Conservation (phyloP, 768 basidiomycete species). For the Hydnomerulius pinastri region DNA sequence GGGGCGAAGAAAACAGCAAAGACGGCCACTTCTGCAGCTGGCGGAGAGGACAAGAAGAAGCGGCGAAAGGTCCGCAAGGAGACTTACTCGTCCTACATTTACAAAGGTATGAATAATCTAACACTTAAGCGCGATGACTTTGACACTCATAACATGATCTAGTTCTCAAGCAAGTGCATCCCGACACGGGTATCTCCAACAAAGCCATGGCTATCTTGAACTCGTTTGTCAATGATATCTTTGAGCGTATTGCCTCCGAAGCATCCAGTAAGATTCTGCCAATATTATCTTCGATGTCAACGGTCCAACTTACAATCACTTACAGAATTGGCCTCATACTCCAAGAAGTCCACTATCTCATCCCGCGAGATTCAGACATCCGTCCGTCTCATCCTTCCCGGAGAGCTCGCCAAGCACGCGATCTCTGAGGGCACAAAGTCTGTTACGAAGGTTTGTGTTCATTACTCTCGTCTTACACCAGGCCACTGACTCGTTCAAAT, state of each 20-base stretch:
- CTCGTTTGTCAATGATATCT: slow-evolving; percentile 95
- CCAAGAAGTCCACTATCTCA: slow-evolving; percentile 98
- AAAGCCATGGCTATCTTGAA: slow-evolving; percentile 98
- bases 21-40: slow-evolving; percentile 51
- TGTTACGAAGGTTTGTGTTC: slow-evolving; percentile 72
- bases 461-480: neutral
- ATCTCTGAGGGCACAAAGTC: slow-evolving; percentile 90
- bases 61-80: slow-evolving; percentile 85
- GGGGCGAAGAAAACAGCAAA: slow-evolving; percentile 78
- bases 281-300: slow-evolving; percentile 2
- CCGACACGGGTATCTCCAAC: slow-evolving; percentile 99
- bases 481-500: slow-evolving; percentile 17
- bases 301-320: neutral
- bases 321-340: slow-evolving; percentile 92
- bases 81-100: slow-evolving; percentile 92
- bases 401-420: slow-evolving; percentile 81
- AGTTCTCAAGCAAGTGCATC: slow-evolving; percentile 98
- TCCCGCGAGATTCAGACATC: slow-evolving; percentile 98
- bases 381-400: slow-evolving; percentile 95
- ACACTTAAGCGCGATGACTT: too few relatives aligned
- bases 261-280: slow-evolving; percentile 71
- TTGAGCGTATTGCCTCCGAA: slow-evolving; percentile 90
- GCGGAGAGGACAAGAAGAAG: slow-evolving; percentile 84
- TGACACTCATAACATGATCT: too few relatives aligned
- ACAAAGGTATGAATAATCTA: slow-evolving; percentile 62